These are phyloP conservation scores for Mycosarcoma mackinlayi DNA, from an alignment of 1,284 basidiomycete genomes.

Conservation along the genomic window DNA sequence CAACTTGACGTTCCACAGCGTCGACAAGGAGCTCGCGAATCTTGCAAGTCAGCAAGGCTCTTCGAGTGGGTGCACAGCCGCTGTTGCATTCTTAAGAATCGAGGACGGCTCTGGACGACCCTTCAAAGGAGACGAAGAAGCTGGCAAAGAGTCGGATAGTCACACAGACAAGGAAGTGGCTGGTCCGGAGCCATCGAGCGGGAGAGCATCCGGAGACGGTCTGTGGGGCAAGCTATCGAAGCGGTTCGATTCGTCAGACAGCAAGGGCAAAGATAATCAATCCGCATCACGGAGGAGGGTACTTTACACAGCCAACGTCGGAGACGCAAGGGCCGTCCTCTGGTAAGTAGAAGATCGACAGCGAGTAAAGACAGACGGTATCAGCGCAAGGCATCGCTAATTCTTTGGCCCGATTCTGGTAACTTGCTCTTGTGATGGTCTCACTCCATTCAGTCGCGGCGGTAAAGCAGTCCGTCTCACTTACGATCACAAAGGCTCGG, in stretches of 20 bases:
- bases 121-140: slow-evolving; percentile 29
- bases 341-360: slow-evolving; percentile 73
- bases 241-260: slow-evolving; percentile 31
- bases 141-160: not conserved
- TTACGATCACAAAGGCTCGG: slow-evolving; percentile 98
- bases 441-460: slow-evolving; percentile 72
- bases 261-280: slow-evolving; percentile 8
- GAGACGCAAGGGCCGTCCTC: slow-evolving; percentile 88
- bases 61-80: slow-evolving; percentile 96
- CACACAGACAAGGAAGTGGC: slow-evolving; percentile 2
- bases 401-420: no score
- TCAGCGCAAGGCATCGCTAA: not conserved
- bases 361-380: no score
- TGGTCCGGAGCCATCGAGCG: slow-evolving; percentile 2
- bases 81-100: slow-evolving; percentile 94
- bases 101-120: slow-evolving; percentile 75
- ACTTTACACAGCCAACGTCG: slow-evolving; percentile 95
- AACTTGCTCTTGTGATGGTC: not conserved
- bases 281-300: slow-evolving; percentile 75
- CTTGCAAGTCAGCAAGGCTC: slow-evolving; percentile 88
- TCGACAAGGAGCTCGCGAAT: slow-evolving; percentile 83
- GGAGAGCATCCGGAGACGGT: slow-evolving; percentile 17
- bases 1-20: slow-evolving; percentile 91
- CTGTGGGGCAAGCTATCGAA: slow-evolving; percentile 39
- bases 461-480: slow-evolving; percentile 93